Evolutionary conservation across 2,329 filamentous ascomycete genomes (phyloP).

Genomic region (Fusarium goolgardi): DNA sequence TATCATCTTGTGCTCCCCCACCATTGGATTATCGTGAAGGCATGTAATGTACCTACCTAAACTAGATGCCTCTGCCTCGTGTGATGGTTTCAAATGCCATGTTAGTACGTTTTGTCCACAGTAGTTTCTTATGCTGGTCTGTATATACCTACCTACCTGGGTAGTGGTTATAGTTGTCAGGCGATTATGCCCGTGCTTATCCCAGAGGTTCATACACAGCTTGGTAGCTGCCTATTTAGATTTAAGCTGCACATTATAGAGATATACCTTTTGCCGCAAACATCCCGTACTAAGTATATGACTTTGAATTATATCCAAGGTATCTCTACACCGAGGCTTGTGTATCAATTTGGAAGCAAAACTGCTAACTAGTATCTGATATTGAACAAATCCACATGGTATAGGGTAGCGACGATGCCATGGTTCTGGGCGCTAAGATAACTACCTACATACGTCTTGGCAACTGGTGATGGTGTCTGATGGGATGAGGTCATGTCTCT

Average conservation of each 20-base stretch:
- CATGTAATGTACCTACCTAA: neutral
- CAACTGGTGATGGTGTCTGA: neutral
- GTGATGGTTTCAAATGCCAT: neutral
- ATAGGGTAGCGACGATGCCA: neutral
- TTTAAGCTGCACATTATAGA: neutral
- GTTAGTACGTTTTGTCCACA: neutral
- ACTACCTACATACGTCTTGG: neutral
- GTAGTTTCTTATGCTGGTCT: neutral
- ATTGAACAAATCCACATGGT: neutral
- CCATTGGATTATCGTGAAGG: neutral
- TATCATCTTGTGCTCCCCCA: neutral
- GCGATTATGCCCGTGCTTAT: neutral
- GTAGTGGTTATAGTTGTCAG: neutral
- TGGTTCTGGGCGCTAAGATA: neutral
- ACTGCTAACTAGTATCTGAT: too few species aligned
- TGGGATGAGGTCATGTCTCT: conserved; percentile 6
- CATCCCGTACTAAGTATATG: too few species aligned
- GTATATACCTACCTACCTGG: too few species aligned
- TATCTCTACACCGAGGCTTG: neutral
- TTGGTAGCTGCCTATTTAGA: neutral
- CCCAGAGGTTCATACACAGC: neutral
- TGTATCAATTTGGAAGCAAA: neutral
- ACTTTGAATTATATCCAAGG: too few species aligned
- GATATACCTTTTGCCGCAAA: neutral
- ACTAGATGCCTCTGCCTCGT: neutral